Evolutionary conservation across 2,329 filamentous ascomycete species (phyloP), one percentile per base, ranked within the genome.

Genomic region (Sclerotinia glacialis): DNA sequence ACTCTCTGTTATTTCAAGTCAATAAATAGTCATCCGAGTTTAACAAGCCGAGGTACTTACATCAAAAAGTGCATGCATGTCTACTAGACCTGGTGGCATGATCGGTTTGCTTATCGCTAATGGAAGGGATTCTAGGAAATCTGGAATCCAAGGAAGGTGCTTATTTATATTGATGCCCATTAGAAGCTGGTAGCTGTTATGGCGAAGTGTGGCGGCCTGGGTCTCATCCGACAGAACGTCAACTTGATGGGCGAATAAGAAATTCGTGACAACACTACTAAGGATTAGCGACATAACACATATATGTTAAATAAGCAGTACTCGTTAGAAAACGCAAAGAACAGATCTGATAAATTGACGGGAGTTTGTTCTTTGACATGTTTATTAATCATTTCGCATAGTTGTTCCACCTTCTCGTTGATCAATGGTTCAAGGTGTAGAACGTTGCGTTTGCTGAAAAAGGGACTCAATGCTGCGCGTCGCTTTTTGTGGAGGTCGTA

Each of bases 381-480:
- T 16, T 53, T 53, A 16, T 8, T 18, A 21, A 53, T 54, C 7
- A 54, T 37, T n/a, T n/a, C 18, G 21, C 52, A 61, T 26, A 71
- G 50, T 12, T 66, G 55, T 23, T 69, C 44, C 14, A 72, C 72
- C 21, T 61, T 68, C 34, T 67, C 65, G 21, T 70, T 37, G 23
- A 74, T 72, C 9, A 70, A 44, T 23, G 70, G 70, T 34, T 73
- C 61, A 11, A 73, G 55, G 8, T 53, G 60, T 11, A 66, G 61
- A 34, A 70, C 61, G 18, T 62, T 67, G 11, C 40, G 59, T 44
- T 58, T 69, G 11, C 67, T 70, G 49, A 73, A 73, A 62, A 71
- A 71, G 3, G 68, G 65, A 44, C 60, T 68, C 26, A 71, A 21
- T 11, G 71, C 67, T 26, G 58, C 64, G 42, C 70, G 50, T 9